Evolutionary conservation across 129 eudicot genomes (phyloP).

Genomic region (Helianthus annuus): DNA sequence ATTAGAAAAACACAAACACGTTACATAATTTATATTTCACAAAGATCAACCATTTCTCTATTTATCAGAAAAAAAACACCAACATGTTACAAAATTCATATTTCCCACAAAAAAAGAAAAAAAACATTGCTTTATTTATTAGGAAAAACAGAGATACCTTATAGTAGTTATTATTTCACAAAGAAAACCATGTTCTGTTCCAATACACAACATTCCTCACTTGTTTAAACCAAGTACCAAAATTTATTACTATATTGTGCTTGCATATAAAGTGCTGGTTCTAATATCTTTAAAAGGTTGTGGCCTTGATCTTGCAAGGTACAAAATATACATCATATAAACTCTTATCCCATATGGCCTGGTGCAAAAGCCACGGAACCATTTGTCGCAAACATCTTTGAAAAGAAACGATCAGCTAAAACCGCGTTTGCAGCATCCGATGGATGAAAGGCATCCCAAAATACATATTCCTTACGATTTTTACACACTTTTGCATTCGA

Average conservation of each 20-base stretch:
- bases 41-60: too few relatives aligned
- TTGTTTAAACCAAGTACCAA: neutral
- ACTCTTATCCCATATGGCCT: conserved; percentile 13
- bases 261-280: neutral
- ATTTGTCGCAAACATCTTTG: conserved; percentile 41
- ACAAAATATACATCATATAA: neutral
- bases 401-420: conserved; percentile 65
- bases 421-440: conserved; percentile 88
- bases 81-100: too few relatives aligned
- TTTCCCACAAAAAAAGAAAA: too few relatives aligned
- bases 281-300: neutral
- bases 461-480: conserved; percentile 67
- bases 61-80: too few relatives aligned
- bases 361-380: conserved; percentile 23
- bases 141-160: too few relatives aligned
- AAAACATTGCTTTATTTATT: too few relatives aligned
- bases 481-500: conserved; percentile 76
- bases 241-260: neutral
- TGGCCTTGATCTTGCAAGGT: neutral
- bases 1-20: too few relatives aligned
- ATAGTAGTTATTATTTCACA: neutral
- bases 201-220: neutral
- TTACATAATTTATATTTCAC: too few relatives aligned
- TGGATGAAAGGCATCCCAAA: conserved; percentile 96
- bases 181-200: neutral